Conservation (phyloP, 768 basidiomycete species). For the Cyclocybe aegerita region DNA sequence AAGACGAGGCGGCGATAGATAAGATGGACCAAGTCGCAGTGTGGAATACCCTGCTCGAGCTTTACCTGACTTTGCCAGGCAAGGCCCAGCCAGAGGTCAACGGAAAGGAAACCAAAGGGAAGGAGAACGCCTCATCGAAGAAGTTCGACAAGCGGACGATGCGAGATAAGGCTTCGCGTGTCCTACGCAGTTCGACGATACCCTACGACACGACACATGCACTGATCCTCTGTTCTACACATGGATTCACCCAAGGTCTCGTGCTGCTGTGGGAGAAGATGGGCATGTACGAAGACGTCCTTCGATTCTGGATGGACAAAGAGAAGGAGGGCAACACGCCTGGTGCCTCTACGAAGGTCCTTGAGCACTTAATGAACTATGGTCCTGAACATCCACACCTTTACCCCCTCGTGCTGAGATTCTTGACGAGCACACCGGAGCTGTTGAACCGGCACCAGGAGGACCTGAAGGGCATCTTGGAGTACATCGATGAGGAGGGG, state of each 20-base stretch:
- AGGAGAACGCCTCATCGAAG: slow-evolving; percentile 7
- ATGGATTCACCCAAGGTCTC: slow-evolving; percentile 78
- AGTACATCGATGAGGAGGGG: slow-evolving; percentile 74
- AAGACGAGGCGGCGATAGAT: slow-evolving; percentile 49
- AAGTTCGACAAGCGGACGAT: slow-evolving; percentile 34
- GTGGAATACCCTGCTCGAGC: slow-evolving; percentile 94
- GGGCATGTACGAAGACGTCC: slow-evolving; percentile 94
- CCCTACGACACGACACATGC: slow-evolving; percentile 92
- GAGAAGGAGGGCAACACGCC: slow-evolving; percentile 39
- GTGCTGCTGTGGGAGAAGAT: slow-evolving; percentile 90
- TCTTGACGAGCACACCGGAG: slow-evolving; percentile 80
- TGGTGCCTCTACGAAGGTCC: slow-evolving; percentile 53
- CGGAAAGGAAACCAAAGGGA: slow-evolving; percentile 6
- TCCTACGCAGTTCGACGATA: slow-evolving; percentile 59
- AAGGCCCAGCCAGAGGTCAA: not conserved
- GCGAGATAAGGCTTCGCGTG: slow-evolving; percentile 67
- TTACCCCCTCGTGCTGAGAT: slow-evolving; percentile 86
- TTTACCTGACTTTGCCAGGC: slow-evolving; percentile 70
- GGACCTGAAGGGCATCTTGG: slow-evolving; percentile 72
- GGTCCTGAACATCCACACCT: slow-evolving; percentile 69
- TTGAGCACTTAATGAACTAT: slow-evolving; percentile 74
- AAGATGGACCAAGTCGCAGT: slow-evolving; percentile 76
- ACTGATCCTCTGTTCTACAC: slow-evolving; percentile 89
- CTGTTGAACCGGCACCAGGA: slow-evolving; percentile 67
- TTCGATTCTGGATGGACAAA: slow-evolving; percentile 90